phyloP scores from a whole-genome alignment of 2,329 filamentous ascomycete species.

The Tolypocladium cylindrosporum region DNA sequence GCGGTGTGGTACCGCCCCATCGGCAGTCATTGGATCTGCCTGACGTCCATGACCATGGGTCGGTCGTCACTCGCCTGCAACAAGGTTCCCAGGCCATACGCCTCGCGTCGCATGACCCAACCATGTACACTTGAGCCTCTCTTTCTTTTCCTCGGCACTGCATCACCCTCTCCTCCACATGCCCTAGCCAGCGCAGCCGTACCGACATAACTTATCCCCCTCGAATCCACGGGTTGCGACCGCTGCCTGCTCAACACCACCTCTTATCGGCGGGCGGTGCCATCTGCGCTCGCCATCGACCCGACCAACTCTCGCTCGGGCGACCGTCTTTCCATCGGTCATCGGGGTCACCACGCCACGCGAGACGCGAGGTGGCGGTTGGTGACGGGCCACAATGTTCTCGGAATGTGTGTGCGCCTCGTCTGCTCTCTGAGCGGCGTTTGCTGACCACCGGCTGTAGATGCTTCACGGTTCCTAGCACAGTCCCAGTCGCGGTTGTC shows the following conservation, averaged over 20 bases:
- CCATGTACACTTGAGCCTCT: not conserved
- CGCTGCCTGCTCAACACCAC: not conserved
- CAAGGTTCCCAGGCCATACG: not conserved
- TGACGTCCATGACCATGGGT: not conserved
- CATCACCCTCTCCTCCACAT: not conserved
- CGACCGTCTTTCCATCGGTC: not conserved
- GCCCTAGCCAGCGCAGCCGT: not conserved
- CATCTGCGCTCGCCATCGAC: not conserved
- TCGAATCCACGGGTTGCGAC: not conserved
- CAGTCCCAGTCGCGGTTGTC: conserved; percentile 91
- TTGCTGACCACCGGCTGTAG: conserved; percentile 35
- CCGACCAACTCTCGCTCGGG: not conserved
- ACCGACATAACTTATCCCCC: not conserved
- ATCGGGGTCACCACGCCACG: conserved; percentile 1
- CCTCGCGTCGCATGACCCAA: not conserved
- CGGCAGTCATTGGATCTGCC: not conserved
- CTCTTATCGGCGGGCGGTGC: not conserved
- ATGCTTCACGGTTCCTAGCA: conserved; percentile 91
- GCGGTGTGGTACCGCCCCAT: not conserved
- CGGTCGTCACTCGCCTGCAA: not conserved
- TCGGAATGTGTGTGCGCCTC: conserved; percentile 67
- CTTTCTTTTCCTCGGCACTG: not conserved
- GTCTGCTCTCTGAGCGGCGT: not conserved
- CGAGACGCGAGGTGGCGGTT: conserved; percentile 21
- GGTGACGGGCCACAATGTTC: conserved; percentile 29